Percentiles rank a stretch among this genome's conserved stretches.
Conservation (phyloP, 2,329 filamentous ascomycete genomes). For the Mollisiaceae sp. region DNA sequence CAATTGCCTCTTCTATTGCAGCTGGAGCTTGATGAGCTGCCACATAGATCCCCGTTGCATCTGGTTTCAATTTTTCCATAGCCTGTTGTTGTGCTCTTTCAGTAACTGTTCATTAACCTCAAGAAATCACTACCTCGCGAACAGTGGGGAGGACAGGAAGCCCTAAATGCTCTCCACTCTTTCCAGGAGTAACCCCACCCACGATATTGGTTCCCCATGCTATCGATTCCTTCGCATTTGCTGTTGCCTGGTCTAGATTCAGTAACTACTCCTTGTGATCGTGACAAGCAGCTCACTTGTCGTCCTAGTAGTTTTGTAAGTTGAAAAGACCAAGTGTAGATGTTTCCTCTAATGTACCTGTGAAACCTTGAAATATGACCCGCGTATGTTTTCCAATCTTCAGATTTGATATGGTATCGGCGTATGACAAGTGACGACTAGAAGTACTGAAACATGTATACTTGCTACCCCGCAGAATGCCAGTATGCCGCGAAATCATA, state of each 20-base stretch:
- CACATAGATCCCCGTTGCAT: constrained; percentile 81
- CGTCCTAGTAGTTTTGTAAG: constrained; percentile 39
- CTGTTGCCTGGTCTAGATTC: constrained; percentile 62
- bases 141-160: constrained; percentile 74
- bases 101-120: constrained; percentile 23
- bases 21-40: constrained; percentile 73
- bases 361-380: constrained; percentile 75
- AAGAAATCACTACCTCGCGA: constrained; percentile 50
- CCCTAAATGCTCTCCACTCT: constrained; percentile 73
- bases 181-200: constrained; percentile 75
- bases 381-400: constrained; percentile 69
- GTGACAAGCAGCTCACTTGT: constrained; percentile 28
- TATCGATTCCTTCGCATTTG: constrained; percentile 77
- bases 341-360: constrained; percentile 49
- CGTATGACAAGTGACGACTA: constrained; percentile 36
- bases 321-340: neutral
- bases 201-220: constrained; percentile 82
- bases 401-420: constrained; percentile 67
- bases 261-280: neutral
- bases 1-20: constrained; percentile 81
- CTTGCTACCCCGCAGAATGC: constrained; percentile 28
- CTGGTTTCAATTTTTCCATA: constrained; percentile 71
- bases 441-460: constrained; percentile 31
- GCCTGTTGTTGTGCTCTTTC: constrained; percentile 52
- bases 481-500: constrained; percentile 24